A percentile compares a stretch with the other conserved stretches of the same genome.
These are phyloP conservation scores for Gossypium lobatum DNA, from an alignment of 441 rosid species.

Conservation along the genomic window DNA sequence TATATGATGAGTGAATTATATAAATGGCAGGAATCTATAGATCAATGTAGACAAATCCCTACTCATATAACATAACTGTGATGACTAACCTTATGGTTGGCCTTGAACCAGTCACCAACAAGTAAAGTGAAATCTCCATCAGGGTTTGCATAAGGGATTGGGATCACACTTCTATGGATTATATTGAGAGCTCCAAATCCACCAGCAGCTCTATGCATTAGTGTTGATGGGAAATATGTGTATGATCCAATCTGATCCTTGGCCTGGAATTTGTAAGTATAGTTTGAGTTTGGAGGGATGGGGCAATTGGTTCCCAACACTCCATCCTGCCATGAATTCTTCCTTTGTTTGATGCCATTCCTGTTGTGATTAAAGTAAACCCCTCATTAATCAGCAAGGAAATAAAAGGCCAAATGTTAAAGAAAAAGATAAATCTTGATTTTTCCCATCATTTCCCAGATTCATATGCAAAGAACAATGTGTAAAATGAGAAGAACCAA, in stretches of 20 bases:
- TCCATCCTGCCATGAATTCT: conserved; percentile 98
- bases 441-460: background rate
- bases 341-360: conserved; percentile 97
- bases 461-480: background rate
- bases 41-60: background rate
- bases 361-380: conserved; percentile 22
- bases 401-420: too few relatives aligned
- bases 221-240: conserved; percentile 77
- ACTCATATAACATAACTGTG: background rate
- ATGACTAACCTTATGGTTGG: conserved; percentile 56
- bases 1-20: background rate
- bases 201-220: conserved; percentile 81
- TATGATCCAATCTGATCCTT: conserved; percentile 90
- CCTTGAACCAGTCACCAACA: conserved; percentile 83
- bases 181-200: conserved; percentile 76
- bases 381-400: too few relatives aligned
- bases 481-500: background rate
- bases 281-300: conserved; percentile 77
- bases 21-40: background rate
- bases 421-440: background rate
- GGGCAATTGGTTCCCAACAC: conserved; percentile 92
- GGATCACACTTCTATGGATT: conserved; percentile 59
- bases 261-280: conserved; percentile 75
- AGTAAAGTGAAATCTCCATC: conserved; percentile 76
- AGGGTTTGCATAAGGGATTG: conserved; percentile 62